Percentiles rank a stretch among this genome's conserved stretches.
These are phyloP conservation scores for Calycina marina DNA, from an alignment of 2,329 filamentous ascomycete species.

Conservation along the genomic window DNA sequence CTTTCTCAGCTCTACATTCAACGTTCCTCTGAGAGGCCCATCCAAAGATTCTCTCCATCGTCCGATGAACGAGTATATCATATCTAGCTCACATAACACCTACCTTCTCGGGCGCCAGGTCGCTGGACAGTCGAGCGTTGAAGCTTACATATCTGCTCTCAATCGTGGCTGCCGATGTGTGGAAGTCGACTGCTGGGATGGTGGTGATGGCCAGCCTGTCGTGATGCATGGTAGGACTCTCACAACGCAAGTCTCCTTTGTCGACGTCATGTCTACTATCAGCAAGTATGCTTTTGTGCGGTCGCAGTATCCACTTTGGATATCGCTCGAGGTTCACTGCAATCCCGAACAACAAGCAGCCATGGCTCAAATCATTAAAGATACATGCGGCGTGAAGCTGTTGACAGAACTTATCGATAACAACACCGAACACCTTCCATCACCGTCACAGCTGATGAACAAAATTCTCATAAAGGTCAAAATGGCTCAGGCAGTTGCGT, in stretches of 20 bases:
- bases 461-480: constrained; percentile 93
- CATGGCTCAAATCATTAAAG: constrained; percentile 84
- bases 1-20: constrained; percentile 62
- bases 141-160: constrained; percentile 84
- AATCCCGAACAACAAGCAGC: constrained; percentile 63
- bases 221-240: constrained; percentile 85
- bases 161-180: constrained; percentile 86
- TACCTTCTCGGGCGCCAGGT: constrained; percentile 89
- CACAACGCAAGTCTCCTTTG: constrained; percentile 78
- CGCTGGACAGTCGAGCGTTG: constrained; percentile 77
- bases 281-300: constrained; percentile 86
- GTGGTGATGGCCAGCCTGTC: constrained; percentile 69
- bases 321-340: constrained; percentile 95
- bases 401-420: constrained; percentile 61
- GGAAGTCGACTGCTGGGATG: constrained; percentile 98
- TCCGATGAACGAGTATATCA: constrained; percentile 92
- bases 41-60: constrained; percentile 54
- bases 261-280: constrained; percentile 83
- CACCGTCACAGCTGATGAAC: constrained; percentile 71
- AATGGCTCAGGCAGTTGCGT: constrained; percentile 34
- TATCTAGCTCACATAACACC: constrained; percentile 97
- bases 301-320: constrained; percentile 78
- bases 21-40: constrained; percentile 50
- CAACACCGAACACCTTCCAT: constrained; percentile 56
- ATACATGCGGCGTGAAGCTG: constrained; percentile 67